Base-by-base conservation (phyloP, 1,284 basidiomycete species). In the Microbotryum violaceum region DNA sequence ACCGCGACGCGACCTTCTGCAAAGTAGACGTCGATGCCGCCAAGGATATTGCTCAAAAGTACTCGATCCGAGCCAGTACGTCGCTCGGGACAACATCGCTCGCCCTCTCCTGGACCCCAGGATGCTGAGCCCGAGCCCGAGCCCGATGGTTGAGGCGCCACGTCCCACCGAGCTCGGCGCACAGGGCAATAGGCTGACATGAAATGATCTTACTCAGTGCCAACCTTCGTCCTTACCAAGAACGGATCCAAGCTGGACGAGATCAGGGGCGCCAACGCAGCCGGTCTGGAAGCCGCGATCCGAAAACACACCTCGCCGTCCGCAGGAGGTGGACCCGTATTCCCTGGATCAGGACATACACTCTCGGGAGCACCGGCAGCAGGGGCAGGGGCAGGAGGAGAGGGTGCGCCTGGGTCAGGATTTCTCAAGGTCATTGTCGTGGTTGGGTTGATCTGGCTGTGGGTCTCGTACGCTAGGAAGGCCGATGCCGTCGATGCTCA, bases 131-230 rank as follows among this genome's bases (percentile, higher is more conserved):
- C 59, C 2, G 56, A 60, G 18, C 58, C 63, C 27, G 47, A 63
- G 21, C n/a, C n/a, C n/a, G n/a, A n/a, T n/a, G n/a, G 50, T 56
- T 1, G n/a, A 53, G 16, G 59, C 56, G 9, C 61, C 58, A 21
- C 25, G 25, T 29, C 27, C 25, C 10, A 29, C 49, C 31, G 37
- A 42, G 25, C 20, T 20, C 20, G 8, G 25, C 31, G 31, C 31
- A 31, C 31, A 31, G 31, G 31, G 31, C 31, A 31, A 10, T 31
- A 67, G 67, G 68, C 68, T 66, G 12, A 69, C 68, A 0, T 69
- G 23, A 62, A 52, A 18, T 25, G 5, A 27, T 61, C 14, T n/a
- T 12, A 21, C 23, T 23, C n/a, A 7, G 8, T 57, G 27, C 20
- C 18, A 8, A 8, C 33, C 33, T 9, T 12, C 12, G 21, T n/a